Base-by-base conservation (phyloP, 768 basidiomycete species). In the Auricularia sp. region DNA sequence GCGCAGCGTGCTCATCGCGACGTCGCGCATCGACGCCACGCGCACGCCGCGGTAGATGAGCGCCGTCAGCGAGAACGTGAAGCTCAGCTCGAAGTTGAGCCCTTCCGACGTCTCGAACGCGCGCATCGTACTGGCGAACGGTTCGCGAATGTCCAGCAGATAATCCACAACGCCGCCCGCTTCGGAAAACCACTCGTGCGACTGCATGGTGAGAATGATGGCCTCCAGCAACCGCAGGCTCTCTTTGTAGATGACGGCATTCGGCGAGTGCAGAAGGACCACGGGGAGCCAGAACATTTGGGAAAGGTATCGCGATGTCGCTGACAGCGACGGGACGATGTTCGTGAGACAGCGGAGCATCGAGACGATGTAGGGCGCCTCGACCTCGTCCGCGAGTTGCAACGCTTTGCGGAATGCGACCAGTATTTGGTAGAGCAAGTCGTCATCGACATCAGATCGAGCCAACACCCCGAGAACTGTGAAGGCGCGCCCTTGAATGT, bases 401-500 rank as follows among this genome's bases (percentile, higher is more conserved):
- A 96, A 76, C 0, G 90, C 88, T 0, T 82, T 86, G 67, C 83
- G 85, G 74, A 95, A 86, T 0, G 94, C 92, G 5, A 94, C 89
- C 8, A 95, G 83, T 75, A 96, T 92, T 72, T 97, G 94, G 70
- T 95, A 96, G 63, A 96, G 78, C 68, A 94, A 85, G 72, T 97
- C 94, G 67, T 95, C 94, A 68, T 97, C 94, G 51, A 94, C 89
- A 33, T 94, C 91, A 2, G 88, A 82, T 3, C 83, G 83, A 16
- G 91, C 87, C n/a, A 95, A 81, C n/a, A 83, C 81, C 3, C 90
- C 90, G 8, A 97, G 82, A 3, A 89, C 85, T 37, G 90, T 83
- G 73, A 95, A 96, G 0, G 92, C 90, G 10, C 92, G 86, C 34
- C 89, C 85, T 72, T 96, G 94, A n/a, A 94, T 84, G 2, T 89